Percentiles rank a stretch among this genome's conserved stretches.
These are phyloP conservation scores for Phytophthora europaea DNA, from an alignment of 352 stramenopile genomes.

Conservation along the genomic window DNA sequence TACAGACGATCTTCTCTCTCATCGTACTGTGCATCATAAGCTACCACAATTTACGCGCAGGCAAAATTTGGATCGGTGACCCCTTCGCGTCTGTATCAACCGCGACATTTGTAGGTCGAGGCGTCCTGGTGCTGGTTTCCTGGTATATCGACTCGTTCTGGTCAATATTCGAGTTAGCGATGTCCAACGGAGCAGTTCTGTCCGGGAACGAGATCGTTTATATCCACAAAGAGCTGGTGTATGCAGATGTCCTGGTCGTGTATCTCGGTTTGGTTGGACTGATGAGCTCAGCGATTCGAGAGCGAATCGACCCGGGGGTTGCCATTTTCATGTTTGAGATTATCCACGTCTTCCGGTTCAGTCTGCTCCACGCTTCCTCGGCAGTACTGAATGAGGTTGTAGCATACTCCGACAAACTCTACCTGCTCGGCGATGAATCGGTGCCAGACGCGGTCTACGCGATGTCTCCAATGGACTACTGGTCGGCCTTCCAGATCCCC, in stretches of 20 bases:
- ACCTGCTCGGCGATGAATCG: background rate
- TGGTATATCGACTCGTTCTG: conserved; percentile 46
- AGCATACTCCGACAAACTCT: background rate
- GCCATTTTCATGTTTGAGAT: conserved; percentile 17
- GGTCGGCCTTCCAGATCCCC: conserved; percentile 28
- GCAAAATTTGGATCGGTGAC: conserved; percentile 51
- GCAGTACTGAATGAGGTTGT: background rate
- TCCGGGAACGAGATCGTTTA: conserved; percentile 8
- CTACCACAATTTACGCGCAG: conserved; percentile 30
- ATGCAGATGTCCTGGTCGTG: conserved; percentile 38
- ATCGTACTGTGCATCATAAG: conserved; percentile 35
- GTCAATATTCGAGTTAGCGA: conserved; percentile 38
- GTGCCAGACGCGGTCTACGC: background rate
- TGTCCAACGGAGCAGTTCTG: conserved; percentile 24
- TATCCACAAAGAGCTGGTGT: conserved; percentile 38
- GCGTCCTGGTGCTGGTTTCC: conserved; percentile 30
- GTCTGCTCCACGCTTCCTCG: background rate
- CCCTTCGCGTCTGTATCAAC: conserved; percentile 47
- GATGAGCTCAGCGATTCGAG: conserved; percentile 19
- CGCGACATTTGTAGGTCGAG: conserved; percentile 23
- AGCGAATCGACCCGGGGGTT: conserved; percentile 32
- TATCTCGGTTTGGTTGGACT: conserved; percentile 26
- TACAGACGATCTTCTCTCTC: conserved; percentile 37
- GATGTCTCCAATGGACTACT: conserved; percentile 19
- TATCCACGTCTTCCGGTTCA: background rate